Evolutionary conservation across 1,284 basidiomycete genomes (phyloP).

Genomic region (Flammula alnicola): DNA sequence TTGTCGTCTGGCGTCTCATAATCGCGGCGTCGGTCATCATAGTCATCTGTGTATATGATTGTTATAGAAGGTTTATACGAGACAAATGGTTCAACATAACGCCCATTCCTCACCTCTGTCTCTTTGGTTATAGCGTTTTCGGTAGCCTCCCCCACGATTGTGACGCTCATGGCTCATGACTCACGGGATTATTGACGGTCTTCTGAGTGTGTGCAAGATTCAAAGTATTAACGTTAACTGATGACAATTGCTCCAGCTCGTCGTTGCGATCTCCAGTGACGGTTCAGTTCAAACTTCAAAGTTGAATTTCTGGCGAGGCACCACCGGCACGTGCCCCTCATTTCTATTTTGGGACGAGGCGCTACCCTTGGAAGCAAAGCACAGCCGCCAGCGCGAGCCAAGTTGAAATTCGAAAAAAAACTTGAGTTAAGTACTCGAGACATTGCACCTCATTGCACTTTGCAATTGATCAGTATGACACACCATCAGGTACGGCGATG

Average conservation of each 20-base stretch:
- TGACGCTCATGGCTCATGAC: constrained; percentile 30
- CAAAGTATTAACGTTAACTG: constrained; percentile 3
- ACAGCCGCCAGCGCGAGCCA: too few relatives aligned
- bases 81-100: constrained; percentile 9
- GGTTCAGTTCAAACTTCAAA: constrained; percentile 2
- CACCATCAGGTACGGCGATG: too few relatives aligned
- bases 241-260: constrained; percentile 9
- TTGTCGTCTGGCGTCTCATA: constrained; percentile 76
- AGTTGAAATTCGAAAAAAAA: too few relatives aligned
- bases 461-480: too few relatives aligned
- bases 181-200: constrained; percentile 7
- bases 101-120: constrained; percentile 29
- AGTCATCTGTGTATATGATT: constrained; percentile 49
- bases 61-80: constrained; percentile 11
- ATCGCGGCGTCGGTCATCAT: constrained; percentile 66
- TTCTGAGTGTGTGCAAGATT: constrained; percentile 4
- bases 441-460: too few relatives aligned
- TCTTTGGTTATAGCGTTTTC: constrained; percentile 26
- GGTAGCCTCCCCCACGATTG: constrained; percentile 26
- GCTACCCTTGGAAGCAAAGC: too few relatives aligned
- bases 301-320: neutral
- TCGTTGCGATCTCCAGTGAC: constrained; percentile 8
- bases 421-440: too few relatives aligned
- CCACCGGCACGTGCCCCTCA: too few relatives aligned
- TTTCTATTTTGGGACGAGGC: too few relatives aligned